These are phyloP conservation scores for Pleurotus djamor DNA, from an alignment of 768 basidiomycete genomes.

Conservation along the genomic window DNA sequence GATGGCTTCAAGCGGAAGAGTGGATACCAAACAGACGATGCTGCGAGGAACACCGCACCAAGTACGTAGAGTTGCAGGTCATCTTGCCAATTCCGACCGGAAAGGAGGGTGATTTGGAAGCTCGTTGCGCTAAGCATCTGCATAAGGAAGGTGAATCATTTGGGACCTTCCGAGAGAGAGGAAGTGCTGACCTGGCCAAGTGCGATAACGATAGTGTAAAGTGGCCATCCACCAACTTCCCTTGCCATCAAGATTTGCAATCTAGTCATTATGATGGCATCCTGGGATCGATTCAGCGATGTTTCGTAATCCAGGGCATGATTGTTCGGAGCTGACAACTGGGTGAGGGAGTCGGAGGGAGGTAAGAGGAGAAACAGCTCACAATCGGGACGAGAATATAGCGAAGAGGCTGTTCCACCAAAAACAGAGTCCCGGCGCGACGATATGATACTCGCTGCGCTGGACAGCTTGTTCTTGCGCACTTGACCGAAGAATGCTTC, in stretches of 20 bases:
- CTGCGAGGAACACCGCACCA: constrained; percentile 83
- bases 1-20: constrained; percentile 89
- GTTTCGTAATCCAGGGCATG: constrained; percentile 50
- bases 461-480: constrained; percentile 82
- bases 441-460: constrained; percentile 76
- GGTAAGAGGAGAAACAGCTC: constrained; percentile 25
- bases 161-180: neutral
- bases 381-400: constrained; percentile 79
- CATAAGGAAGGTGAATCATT: constrained; percentile 8
- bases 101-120: constrained; percentile 91
- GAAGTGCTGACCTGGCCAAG: constrained; percentile 62
- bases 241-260: constrained; percentile 83
- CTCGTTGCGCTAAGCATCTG: constrained; percentile 89
- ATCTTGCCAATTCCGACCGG: constrained; percentile 82
- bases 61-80: constrained; percentile 86
- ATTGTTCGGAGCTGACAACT: constrained; percentile 43
- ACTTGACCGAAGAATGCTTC: constrained; percentile 92
- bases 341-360: neutral
- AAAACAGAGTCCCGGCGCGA: constrained; percentile 80
- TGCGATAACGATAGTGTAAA: constrained; percentile 89
- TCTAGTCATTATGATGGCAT: constrained; percentile 75
- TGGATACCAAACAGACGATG: constrained; percentile 87
- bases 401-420: constrained; percentile 66
- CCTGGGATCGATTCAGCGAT: constrained; percentile 44
- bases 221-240: constrained; percentile 81